Evolutionary conservation across 192 early-diverging fungal genomes (phyloP).

Genomic region (Phycomyces nitens): DNA sequence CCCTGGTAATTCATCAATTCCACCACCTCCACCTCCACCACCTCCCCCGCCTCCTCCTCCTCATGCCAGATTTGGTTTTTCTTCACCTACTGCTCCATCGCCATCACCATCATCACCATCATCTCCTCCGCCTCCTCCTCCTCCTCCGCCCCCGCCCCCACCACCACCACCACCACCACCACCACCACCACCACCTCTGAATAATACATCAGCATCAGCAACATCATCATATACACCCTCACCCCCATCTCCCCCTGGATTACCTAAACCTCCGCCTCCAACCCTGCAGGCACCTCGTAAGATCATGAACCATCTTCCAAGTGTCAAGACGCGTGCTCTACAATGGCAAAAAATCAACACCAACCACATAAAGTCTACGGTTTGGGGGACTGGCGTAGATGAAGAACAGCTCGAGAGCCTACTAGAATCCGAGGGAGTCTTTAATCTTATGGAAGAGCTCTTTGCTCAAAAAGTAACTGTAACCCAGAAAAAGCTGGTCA

Average conservation of each 20-base stretch:
- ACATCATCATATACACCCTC: constrained; percentile 20
- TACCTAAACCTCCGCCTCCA: constrained; percentile 18
- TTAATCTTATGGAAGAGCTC: constrained; percentile 25
- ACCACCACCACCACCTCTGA: constrained; percentile 13
- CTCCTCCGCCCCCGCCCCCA: constrained; percentile 25
- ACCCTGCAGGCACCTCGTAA: constrained; percentile 8
- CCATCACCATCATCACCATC: constrained; percentile 5
- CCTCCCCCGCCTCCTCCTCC: constrained; percentile 25
- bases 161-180: constrained; percentile 16
- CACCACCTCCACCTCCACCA: constrained; percentile 6
- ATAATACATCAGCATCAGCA: neutral
- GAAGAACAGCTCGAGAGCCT: constrained; percentile 14
- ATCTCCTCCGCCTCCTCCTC: constrained; percentile 2
- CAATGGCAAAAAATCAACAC: constrained; percentile 37
- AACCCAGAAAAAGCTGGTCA: constrained; percentile 32
- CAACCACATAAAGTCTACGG: constrained; percentile 21
- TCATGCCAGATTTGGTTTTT: neutral
- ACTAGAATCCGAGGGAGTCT: constrained; percentile 30
- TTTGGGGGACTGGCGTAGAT: constrained; percentile 17
- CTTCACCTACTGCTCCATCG: neutral
- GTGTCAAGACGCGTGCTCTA: constrained; percentile 24
- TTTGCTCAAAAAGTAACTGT: constrained; percentile 34
- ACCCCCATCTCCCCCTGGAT: constrained; percentile 17
- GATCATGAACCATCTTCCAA: constrained; percentile 21
- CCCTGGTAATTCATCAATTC: constrained; percentile 5